These are phyloP conservation scores for Xanthoconium separans DNA, from an alignment of 1,284 basidiomycete species.

Conservation along the genomic window DNA sequence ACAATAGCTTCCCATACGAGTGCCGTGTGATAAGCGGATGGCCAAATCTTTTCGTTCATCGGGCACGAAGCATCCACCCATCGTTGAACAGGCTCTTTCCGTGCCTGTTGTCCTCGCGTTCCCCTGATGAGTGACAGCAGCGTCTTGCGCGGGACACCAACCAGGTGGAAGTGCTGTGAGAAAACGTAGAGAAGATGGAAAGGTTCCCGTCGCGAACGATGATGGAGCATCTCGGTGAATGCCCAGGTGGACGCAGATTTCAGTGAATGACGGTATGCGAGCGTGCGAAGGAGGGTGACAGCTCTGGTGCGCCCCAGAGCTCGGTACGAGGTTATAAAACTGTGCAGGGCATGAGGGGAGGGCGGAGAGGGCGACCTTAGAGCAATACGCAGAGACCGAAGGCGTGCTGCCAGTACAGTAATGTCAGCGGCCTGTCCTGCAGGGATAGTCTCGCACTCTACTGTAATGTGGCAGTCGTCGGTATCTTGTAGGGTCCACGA, in stretches of 20 bases:
- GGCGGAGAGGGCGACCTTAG: slow-evolving; percentile 25
- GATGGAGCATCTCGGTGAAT: slow-evolving; percentile 39
- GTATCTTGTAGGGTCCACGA: slow-evolving; percentile 6
- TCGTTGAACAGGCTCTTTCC: slow-evolving; percentile 1
- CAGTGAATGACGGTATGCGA: slow-evolving; percentile 25
- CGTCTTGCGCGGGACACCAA: slow-evolving; percentile 35
- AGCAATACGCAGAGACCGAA: slow-evolving; percentile 27
- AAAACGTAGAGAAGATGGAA: slow-evolving; percentile 28
- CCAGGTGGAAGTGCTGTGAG: slow-evolving; percentile 33
- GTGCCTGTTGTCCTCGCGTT: slow-evolving; percentile 5
- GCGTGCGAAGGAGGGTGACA: slow-evolving; percentile 20
- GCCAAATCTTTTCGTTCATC: slow-evolving; percentile 32
- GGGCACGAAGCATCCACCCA: slow-evolving; percentile 2
- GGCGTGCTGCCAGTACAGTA: slow-evolving; percentile 13
- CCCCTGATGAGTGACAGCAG: slow-evolving; percentile 20
- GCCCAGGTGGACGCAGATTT: slow-evolving; percentile 34
- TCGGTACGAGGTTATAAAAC: slow-evolving; percentile 26
- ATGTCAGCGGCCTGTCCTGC: slow-evolving; percentile 5
- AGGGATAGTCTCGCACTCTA: neutral
- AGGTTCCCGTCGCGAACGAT: slow-evolving; percentile 23
- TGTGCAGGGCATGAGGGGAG: slow-evolving; percentile 16
- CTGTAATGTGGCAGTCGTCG: neutral
- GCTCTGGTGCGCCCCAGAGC: slow-evolving; percentile 25
- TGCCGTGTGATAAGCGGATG: slow-evolving; percentile 34
- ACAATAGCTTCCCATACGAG: slow-evolving; percentile 39